phyloP scores from a whole-genome alignment of 2,329 filamentous ascomycete species.

The Rutstroemia sp. region DNA sequence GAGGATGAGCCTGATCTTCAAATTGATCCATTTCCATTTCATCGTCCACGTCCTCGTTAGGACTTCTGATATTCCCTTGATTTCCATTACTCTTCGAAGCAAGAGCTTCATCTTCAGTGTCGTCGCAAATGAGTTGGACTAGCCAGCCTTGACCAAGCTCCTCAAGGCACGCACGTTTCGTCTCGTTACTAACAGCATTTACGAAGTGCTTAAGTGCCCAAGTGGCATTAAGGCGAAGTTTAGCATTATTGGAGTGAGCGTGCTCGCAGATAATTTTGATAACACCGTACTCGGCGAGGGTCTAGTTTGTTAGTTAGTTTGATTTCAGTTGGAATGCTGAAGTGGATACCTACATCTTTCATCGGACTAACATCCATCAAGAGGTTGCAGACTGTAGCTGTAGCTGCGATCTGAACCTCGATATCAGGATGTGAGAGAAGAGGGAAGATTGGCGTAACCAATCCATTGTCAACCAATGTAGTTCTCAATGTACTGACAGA shows the following conservation, averaged over 20 bases:
- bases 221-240: conserved; percentile 73
- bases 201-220: conserved; percentile 94
- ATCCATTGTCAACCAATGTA: conserved; percentile 76
- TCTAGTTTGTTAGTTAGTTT: conserved; percentile 35
- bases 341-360: conserved; percentile 58
- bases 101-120: conserved; percentile 46
- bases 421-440: conserved; percentile 69
- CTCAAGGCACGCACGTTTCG: conserved; percentile 72
- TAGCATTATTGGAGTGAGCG: conserved; percentile 72
- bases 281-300: conserved; percentile 66
- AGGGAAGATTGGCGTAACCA: conserved; percentile 68
- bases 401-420: conserved; percentile 80
- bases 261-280: conserved; percentile 75
- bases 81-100: conserved; percentile 28
- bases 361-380: conserved; percentile 86
- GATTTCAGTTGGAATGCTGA: not conserved
- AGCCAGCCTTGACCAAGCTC: conserved; percentile 75
- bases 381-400: conserved; percentile 76
- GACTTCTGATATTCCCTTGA: conserved; percentile 7
- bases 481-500: conserved; percentile 81
- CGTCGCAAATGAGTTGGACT: conserved; percentile 65
- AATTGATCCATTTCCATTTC: conserved; percentile 50
- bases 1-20: conserved; percentile 33
- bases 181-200: conserved; percentile 58
- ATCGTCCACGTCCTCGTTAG: conserved; percentile 42